Evolutionary conservation across 1,139 yeast species (phyloP), one percentile per base, ranked within the genome.

Genomic region (Meyerozyma athensensis): DNA sequence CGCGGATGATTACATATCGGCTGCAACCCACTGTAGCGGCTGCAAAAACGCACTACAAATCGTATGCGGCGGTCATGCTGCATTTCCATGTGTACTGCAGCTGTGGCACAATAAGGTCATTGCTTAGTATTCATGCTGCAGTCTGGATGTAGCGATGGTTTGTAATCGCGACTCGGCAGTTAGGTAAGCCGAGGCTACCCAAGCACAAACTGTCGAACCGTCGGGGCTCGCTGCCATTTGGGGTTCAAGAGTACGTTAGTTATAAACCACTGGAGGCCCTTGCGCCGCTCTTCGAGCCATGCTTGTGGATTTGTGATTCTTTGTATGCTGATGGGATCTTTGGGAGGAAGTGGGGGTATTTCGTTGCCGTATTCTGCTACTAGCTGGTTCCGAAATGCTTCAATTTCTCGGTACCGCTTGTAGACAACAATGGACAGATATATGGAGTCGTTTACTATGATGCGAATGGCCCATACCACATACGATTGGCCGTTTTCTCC

Each of bases 231-330:
- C 43, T 76, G 74, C 46, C 77, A 64, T 7, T 63, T 61, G 0
- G 94, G 92, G 49, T 85, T 81, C 49, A 86, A 62, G 26, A 86
- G 55, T 4, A 84, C 77, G 46, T 81, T 79, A 43, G 78, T 75
- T 50, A 83, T 53, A 57, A 86, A 86, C 72, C 81, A 86, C 51
- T 85, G 94, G 16, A 86, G 61, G 0, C 92, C 87, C 38, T 72
- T 69, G 9, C 89, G 59, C 33, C 96, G 60, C 21, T 65, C 65
- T 43, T 75, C 83, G 26, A 86, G 56, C 71, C 89, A 86, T 26
- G 45, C 49, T 19, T 46, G 55, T 6, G 66, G 55, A 46, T 70
- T 63, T 36, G 79, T 63, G 45, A 79, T 56, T 44, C 80, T 62
- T 36, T 72, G 71, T 26, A 77, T 44, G 31, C 72, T 61, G 36